These are phyloP conservation scores for Pseudocercospora fijiensis DNA, from an alignment of 2,329 filamentous ascomycete genomes.

Conservation along the genomic window DNA sequence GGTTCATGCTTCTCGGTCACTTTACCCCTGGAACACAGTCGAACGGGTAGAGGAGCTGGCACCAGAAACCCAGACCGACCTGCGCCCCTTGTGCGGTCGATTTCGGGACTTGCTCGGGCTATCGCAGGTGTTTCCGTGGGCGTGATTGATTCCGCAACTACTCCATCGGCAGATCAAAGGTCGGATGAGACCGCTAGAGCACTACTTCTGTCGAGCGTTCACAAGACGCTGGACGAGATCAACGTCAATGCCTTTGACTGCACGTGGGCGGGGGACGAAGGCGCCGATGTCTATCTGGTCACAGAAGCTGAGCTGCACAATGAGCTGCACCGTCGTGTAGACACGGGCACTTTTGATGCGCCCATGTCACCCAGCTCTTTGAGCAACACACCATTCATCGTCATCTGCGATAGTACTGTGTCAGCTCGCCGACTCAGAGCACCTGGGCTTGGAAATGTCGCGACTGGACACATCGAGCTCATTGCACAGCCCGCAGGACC, in stretches of 20 bases:
- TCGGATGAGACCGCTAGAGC: slow-evolving; percentile 23
- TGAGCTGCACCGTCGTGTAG: slow-evolving; percentile 20
- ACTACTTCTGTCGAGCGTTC: slow-evolving; percentile 23
- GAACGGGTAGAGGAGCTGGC: slow-evolving; percentile 10
- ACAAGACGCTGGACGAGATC: slow-evolving; percentile 25
- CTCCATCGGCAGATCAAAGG: slow-evolving; percentile 18
- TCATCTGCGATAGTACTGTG: slow-evolving; percentile 30
- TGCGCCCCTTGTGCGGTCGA: slow-evolving; percentile 10
- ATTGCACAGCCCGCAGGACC: slow-evolving; percentile 31
- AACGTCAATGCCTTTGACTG: slow-evolving; percentile 20
- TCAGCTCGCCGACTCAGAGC: slow-evolving; percentile 27
- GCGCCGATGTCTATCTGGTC: slow-evolving; percentile 28
- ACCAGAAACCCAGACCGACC: slow-evolving; percentile 16
- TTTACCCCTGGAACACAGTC: slow-evolving; percentile 25
- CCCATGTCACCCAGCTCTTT: slow-evolving; percentile 21
- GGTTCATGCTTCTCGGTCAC: slow-evolving; percentile 26
- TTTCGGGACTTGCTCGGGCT: slow-evolving; percentile 15
- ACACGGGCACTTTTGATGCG: slow-evolving; percentile 16
- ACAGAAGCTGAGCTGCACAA: slow-evolving; percentile 26
- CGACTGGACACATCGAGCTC: slow-evolving; percentile 27
- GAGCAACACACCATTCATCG: slow-evolving; percentile 28
- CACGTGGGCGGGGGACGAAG: slow-evolving; percentile 24
- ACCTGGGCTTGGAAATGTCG: slow-evolving; percentile 23
- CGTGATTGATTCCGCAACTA: slow-evolving; percentile 24
- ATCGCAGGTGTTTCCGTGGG: slow-evolving; percentile 20